Evolutionary conservation across 495 filamentous ascomycete genomes (phyloP).

Genomic region (Cudoniella acicularis): DNA sequence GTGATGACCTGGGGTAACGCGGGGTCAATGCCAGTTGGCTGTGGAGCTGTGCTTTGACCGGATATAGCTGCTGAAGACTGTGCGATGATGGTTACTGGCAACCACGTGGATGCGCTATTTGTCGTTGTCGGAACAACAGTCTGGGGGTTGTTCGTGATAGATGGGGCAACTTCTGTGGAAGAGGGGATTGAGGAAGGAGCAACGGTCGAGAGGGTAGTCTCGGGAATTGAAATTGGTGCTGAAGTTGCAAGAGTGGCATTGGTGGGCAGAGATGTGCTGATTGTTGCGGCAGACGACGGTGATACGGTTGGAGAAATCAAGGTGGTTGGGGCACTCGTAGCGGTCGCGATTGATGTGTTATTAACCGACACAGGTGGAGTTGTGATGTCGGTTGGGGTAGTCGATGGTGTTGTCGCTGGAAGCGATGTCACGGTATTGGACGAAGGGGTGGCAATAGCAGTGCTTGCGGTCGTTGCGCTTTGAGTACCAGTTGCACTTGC

Average conservation of each 20-base stretch:
- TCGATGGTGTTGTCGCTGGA: not conserved
- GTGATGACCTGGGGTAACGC: conserved; percentile 71
- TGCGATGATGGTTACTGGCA: conserved; percentile 27
- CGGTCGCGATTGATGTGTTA: conserved; percentile 3
- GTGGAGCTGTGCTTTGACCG: conserved; percentile 6
- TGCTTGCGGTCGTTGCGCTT: too few species aligned
- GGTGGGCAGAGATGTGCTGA: not conserved
- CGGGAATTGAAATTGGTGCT: conserved; percentile 1
- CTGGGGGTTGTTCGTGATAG: conserved; percentile 7
- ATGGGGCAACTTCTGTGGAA: not conserved
- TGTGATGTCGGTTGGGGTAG: not conserved
- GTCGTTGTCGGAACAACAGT: conserved; percentile 23
- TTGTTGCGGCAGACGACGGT: not conserved
- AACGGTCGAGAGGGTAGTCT: conserved; percentile 4
- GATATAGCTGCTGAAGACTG: conserved; percentile 20
- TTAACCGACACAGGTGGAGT: conserved; percentile 1
- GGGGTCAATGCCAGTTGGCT: conserved; percentile 39
- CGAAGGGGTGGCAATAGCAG: too few species aligned
- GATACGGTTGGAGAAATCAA: conserved; percentile 8
- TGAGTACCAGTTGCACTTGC: not conserved
- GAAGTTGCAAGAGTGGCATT: conserved; percentile 1
- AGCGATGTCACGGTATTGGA: not conserved
- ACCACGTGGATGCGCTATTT: conserved; percentile 17
- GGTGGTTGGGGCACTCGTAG: conserved; percentile 1
- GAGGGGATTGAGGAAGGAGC: not conserved